Base-by-base conservation (phyloP, 148 eudicot species). In the Chenopodium quinoa region DNA sequence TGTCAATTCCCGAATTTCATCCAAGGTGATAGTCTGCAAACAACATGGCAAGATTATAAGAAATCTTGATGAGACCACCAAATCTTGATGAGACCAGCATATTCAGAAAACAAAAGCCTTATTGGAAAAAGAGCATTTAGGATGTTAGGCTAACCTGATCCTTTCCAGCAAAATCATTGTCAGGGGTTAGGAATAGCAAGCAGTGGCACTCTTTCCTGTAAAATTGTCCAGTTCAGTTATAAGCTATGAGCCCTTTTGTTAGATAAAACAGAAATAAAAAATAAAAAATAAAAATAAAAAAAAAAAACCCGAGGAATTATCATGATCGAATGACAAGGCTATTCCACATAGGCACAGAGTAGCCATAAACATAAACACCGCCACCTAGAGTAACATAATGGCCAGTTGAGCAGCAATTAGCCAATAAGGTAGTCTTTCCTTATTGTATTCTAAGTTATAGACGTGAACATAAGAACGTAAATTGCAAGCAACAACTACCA, bases 151-250 rank as follows among this genome's bases (percentile, higher is more conserved):
- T 78, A 85, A 95, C 98, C 97, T 95, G 98, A 13, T 93, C 98
- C 71, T 90, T 81, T 78, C 98, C 98, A 74, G 97, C 97, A 85
- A 93, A 95, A 85, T 95, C 98, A 84, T 95, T 95, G 40, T 95
- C 98, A 64, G 97, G 87, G 73, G 98, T 93, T 72, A 95, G 97
- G 84, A 95, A 95, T 78, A 95, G 94, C 98, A 95, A 93, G 89
- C 98, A 95, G 87, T 95, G 98, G 80, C 98, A 95, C 83, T 93
- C 97, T 87, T 95, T 93, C 91, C 98, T 95, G 93, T 76, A 84
- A 90, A 52, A 40, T 78, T 71, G 83, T 17, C 23, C 65, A 52
- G 37, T 47, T 20, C 40, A 37, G 72, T 8, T 17, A 56, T 56
- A 56, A 56, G 62, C n/a, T 5, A 44, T 22, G 19, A 60, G n/a